Base-by-base conservation (phyloP, 495 filamentous ascomycete species). In the Penicillium argentinense region DNA sequence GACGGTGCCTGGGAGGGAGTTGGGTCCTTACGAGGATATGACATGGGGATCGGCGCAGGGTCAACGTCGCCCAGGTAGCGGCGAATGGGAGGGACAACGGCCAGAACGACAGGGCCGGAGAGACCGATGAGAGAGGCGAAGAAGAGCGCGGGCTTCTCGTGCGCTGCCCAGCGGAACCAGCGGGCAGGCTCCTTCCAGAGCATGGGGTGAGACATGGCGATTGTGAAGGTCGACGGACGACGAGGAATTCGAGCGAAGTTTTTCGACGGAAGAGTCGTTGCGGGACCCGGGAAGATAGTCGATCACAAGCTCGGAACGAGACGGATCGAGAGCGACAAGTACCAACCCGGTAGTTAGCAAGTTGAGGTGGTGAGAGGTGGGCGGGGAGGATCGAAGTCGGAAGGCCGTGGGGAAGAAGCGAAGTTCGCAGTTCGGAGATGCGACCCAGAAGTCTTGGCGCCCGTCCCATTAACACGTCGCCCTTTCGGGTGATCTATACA, bases 131-230 rank as follows among this genome's bases (percentile, higher is more conserved):
- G 49, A 45, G 86, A 70, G 47, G 88, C 86, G 73, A 79, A 97
- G 80, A 96, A 95, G 67, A 87, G 82, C 28, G 90, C 90, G 21
- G 95, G 93, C 62, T 84, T 84, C 64, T 91, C 83, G 67, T 88
- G 85, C 3, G 88, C 80, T 7, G 91, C 81, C 86, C 90, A 98
- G 67, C 84, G 86, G 37, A 87, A 59, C 82, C 95, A 97, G 41
- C 82, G 81, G 57, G 95, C 54, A 38, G 93, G 93, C 36, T 77
- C 72, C 28, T 78, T 75, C 80, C 83, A 97, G 84, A 98, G 96
- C 54, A 76, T 78, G 50, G 92, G 91, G 60, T 66, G 68, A 43
- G 78, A 75, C 85, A 89, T 89, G 56, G 53, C 73, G 59, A 54
- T 43, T 32, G 51, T 25, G 51, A 47, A 29, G 27, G 44, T 39